Evolutionary conservation across 352 stramenopile species (phyloP), one percentile per base, ranked within the genome.

Genomic region (Globisporangium sylvaticum): DNA sequence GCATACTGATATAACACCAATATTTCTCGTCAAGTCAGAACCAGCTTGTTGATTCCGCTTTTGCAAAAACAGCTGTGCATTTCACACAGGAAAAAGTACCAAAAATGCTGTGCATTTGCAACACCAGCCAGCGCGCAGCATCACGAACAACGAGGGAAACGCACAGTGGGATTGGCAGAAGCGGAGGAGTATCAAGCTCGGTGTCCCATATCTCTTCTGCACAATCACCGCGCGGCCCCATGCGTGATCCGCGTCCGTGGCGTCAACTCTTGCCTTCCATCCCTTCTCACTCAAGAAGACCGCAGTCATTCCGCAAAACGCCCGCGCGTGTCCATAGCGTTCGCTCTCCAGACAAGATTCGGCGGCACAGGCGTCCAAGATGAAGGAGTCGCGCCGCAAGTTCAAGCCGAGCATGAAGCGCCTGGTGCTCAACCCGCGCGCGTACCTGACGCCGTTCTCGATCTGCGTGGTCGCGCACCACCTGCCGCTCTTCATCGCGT

Each of bases 341-440:
- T 22, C 42, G 4, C 15, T 34, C 6, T 0, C 18, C 42, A 22
- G 42, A 50, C 7, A 50, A 22, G 42, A n/a, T 50, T 18, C 14
- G 42, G 18, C 18, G 4, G n/a, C n/a, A n/a, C n/a, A n/a, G n/a
- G n/a, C n/a, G n/a, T n/a, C n/a, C n/a, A n/a, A 24, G 20, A 59
- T 22, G 54, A 32, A 34, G 18, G 37, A 59, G 54, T 15, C 18
- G 39, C 39, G 39, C 25, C 58, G 18, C 15, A 50, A 50, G 42
- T 22, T 50, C 42, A 22, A 52, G 29, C 54, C 58, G 24, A 50
- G 62, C 44, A 52, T 92, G 29, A 89, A 89, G 72, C 83, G 83
- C 54, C 65, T 92, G 10, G 83, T 92, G 67, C 80, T 92, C n/a
- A 92, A 90, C 65, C 84, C 84, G 62, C 82, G 83, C 67, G 82